Conservation (phyloP, 306 rosid species). For the Medicago ruthenica region DNA sequence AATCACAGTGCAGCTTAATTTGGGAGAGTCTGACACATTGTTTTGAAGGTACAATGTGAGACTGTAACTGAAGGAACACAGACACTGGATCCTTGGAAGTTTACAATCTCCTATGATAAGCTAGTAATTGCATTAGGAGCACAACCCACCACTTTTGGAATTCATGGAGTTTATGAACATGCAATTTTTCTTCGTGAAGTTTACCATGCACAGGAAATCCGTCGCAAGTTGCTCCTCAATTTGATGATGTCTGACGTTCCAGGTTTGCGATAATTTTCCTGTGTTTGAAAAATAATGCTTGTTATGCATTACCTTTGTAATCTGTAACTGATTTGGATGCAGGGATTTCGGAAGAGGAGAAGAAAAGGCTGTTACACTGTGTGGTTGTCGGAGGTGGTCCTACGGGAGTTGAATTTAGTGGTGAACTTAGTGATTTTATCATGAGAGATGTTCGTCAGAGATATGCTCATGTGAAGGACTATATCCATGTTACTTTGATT, state of each 20-base stretch:
- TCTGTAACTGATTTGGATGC: conserved; percentile 46
- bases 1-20: conserved; percentile 27
- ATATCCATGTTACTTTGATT: conserved; percentile 84
- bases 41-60: conserved; percentile 84
- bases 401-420: conserved; percentile 98
- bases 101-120: conserved; percentile 81
- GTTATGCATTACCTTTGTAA: conserved; percentile 16
- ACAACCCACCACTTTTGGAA: conserved; percentile 85
- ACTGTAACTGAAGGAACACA: conserved; percentile 68
- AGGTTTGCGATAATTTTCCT: conserved; percentile 53
- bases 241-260: conserved; percentile 92
- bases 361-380: conserved; percentile 80
- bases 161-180: conserved; percentile 79
- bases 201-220: conserved; percentile 95
- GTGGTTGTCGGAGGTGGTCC: conserved; percentile 99
- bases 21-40: conserved; percentile 40
- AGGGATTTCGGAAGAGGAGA: conserved; percentile 84
- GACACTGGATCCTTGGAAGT: conserved; percentile 81
- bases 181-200: conserved; percentile 96
- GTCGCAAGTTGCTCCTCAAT: conserved; percentile 88
- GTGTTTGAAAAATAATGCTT: background rate
- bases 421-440: conserved; percentile 97
- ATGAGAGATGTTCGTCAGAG: conserved; percentile 80
- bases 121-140: conserved; percentile 87
- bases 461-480: conserved; percentile 91